A percentile compares a stretch with the other conserved stretches of the same genome.
Conservation (phyloP, 257 asterid species). For the Nyctanthes arbortristis region DNA sequence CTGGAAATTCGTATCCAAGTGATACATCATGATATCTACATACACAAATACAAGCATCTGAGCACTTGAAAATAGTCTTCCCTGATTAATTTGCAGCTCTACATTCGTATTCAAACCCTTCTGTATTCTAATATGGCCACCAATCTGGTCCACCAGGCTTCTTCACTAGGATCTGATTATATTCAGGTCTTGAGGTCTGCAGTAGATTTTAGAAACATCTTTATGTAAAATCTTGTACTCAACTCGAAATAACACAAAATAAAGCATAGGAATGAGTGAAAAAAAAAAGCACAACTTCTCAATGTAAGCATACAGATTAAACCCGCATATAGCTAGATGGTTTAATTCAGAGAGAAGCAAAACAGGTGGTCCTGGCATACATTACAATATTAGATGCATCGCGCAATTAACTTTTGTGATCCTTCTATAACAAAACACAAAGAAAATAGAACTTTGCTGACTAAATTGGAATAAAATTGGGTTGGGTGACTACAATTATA, state of each 20-base stretch:
- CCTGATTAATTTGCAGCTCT: neutral
- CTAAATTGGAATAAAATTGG: neutral
- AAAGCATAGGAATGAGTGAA: neutral
- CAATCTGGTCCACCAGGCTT: constrained; percentile 85
- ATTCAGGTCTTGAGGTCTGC: constrained; percentile 96
- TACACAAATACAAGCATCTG: neutral
- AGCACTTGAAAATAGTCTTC: neutral
- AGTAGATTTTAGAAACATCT: constrained; percentile 4
- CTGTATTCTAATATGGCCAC: constrained; percentile 56
- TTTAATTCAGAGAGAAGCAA: neutral
- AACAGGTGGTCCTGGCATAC: neutral
- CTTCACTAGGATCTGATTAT: constrained; percentile 85
- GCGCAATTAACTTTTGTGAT: neutral
- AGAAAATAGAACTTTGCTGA: neutral
- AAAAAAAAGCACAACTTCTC: neutral
- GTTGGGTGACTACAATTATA: neutral
- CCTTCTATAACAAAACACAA: neutral
- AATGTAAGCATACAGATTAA: neutral
- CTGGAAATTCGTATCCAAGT: too few relatives aligned
- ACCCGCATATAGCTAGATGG: neutral
- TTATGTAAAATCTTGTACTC: neutral
- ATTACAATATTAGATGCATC: neutral
- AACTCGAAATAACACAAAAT: neutral
- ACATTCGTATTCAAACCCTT: neutral
- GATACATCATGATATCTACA: too few relatives aligned